Conservation (phyloP, 495 filamentous ascomycete species). For the Aspergillus leporis region DNA sequence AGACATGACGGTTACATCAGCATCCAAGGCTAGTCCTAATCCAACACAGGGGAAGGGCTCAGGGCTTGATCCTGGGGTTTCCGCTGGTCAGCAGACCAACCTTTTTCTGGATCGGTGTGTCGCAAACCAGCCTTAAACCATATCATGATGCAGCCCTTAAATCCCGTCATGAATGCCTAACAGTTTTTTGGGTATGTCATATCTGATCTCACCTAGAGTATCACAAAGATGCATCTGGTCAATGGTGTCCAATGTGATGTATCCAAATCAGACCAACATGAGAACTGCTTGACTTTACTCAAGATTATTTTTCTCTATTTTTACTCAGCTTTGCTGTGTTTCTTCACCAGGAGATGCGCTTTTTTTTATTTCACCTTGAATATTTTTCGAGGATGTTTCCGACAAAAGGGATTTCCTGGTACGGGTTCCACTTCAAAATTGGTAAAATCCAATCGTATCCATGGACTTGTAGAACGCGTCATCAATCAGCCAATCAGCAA, state of each 20-base stretch:
- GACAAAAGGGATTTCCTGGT: slow-evolving; percentile 29
- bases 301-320: slow-evolving; percentile 1
- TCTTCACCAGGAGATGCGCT: slow-evolving; percentile 8
- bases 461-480: slow-evolving; percentile 29
- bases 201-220: slow-evolving; percentile 21
- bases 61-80: slow-evolving; percentile 32
- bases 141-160: slow-evolving; percentile 16
- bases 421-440: slow-evolving; percentile 20
- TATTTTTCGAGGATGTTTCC: slow-evolving; percentile 24
- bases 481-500: slow-evolving; percentile 35
- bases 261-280: slow-evolving; percentile 1
- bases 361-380: slow-evolving; percentile 12
- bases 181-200: slow-evolving; percentile 25
- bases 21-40: slow-evolving; percentile 22
- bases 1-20: slow-evolving; percentile 15
- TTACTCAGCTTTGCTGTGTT: background rate
- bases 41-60: slow-evolving; percentile 31
- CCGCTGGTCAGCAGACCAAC: slow-evolving; percentile 25
- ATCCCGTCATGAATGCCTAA: slow-evolving; percentile 22
- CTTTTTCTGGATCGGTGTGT: slow-evolving; percentile 14
- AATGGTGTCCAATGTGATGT: slow-evolving; percentile 7
- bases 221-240: slow-evolving; percentile 10
- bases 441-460: slow-evolving; percentile 19
- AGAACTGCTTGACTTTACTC: background rate
- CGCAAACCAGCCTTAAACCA: slow-evolving; percentile 13